phyloP scores from a whole-genome alignment of 257 asterid species.

The Scutellaria galericulata region DNA sequence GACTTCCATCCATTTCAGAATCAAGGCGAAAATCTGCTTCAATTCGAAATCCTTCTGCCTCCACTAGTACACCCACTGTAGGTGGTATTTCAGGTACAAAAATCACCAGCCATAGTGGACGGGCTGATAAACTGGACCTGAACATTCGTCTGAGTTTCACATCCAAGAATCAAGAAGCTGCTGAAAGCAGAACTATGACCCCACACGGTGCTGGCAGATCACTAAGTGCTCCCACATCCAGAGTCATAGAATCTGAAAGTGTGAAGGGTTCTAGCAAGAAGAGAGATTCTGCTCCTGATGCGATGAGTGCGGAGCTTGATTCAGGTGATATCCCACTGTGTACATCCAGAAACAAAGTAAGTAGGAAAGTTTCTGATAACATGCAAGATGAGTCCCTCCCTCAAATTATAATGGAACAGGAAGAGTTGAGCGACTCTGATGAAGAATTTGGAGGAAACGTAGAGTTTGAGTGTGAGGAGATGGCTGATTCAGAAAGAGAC shows the following conservation, averaged over 20 bases:
- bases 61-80: slow-evolving; percentile 33
- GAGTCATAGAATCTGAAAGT: slow-evolving; percentile 35
- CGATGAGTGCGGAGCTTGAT: slow-evolving; percentile 37
- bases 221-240: slow-evolving; percentile 33
- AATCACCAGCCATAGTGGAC: slow-evolving; percentile 44
- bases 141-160: slow-evolving; percentile 68
- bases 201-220: slow-evolving; percentile 34
- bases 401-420: slow-evolving; percentile 94
- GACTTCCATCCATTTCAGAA: slow-evolving; percentile 43
- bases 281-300: slow-evolving; percentile 43
- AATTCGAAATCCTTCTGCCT: slow-evolving; percentile 39
- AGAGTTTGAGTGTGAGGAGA: slow-evolving; percentile 97
- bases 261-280: slow-evolving; percentile 34
- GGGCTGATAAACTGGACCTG: slow-evolving; percentile 67
- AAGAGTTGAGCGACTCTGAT: slow-evolving; percentile 95
- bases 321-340: slow-evolving; percentile 45
- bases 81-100: slow-evolving; percentile 45
- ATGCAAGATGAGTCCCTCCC: slow-evolving; percentile 58
- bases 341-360: slow-evolving; percentile 46
- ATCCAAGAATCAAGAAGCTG: slow-evolving; percentile 50
- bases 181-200: slow-evolving; percentile 41
- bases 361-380: slow-evolving; percentile 43
- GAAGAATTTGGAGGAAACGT: slow-evolving; percentile 88
- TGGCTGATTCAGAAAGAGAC: slow-evolving; percentile 95
- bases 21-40: slow-evolving; percentile 45